Evolutionary conservation across 192 early-diverging fungal species (phyloP).

Genomic region (Podila verticillata): DNA sequence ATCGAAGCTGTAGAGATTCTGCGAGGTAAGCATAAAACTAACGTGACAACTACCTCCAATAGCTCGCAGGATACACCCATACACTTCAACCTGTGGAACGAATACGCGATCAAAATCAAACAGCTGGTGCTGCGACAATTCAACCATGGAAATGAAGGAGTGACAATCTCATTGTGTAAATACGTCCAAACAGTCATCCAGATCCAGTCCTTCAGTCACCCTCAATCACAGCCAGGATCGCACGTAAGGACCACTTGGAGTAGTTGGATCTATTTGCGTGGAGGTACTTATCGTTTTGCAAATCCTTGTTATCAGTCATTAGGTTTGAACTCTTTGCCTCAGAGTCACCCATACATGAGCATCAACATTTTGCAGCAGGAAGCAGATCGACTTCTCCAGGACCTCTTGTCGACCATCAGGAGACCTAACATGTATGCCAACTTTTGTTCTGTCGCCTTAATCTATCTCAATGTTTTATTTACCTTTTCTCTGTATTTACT

Average conservation of each 20-base stretch:
- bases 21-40: background rate
- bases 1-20: background rate
- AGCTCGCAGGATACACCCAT: constrained; percentile 27
- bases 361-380: constrained; percentile 17
- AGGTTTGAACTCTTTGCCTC: constrained; percentile 21
- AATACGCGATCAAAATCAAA: constrained; percentile 43
- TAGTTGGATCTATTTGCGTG: too few relatives aligned
- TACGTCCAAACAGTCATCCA: constrained; percentile 40
- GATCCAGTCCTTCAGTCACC: constrained; percentile 34
- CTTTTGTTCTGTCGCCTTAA: background rate
- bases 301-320: background rate
- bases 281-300: too few relatives aligned
- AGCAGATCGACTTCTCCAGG: constrained; percentile 30
- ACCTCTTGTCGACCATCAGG: constrained; percentile 28
- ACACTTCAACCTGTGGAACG: constrained; percentile 26
- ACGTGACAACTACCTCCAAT: background rate
- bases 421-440: constrained; percentile 28
- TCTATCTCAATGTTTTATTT: background rate
- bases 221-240: constrained; percentile 21
- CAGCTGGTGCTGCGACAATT: constrained; percentile 19
- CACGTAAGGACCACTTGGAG: constrained; percentile 5
- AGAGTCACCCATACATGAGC: constrained; percentile 35
- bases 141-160: constrained; percentile 17
- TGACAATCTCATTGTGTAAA: constrained; percentile 26
- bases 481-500: background rate